phyloP scores from a whole-genome alignment of 2,329 filamentous ascomycete species.

The Fusarium subtropicale region DNA sequence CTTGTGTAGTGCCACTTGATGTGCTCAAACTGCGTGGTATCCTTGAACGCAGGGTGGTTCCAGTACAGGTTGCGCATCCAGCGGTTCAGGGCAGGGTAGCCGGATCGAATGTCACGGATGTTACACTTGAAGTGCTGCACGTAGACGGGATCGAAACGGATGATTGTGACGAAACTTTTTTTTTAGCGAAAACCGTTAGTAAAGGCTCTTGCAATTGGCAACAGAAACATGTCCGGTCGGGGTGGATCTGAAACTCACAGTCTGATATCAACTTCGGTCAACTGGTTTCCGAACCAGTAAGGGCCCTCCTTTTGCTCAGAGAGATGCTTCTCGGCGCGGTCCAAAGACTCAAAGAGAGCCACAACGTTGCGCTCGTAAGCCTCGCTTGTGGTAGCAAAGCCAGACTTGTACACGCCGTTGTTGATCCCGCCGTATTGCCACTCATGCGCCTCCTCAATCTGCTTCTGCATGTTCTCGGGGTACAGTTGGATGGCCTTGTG shows the following conservation, averaged over 20 bases:
- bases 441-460: constrained; percentile 81
- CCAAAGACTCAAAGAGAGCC: constrained; percentile 79
- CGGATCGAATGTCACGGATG: constrained; percentile 83
- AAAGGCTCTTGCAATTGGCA: not conserved
- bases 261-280: constrained; percentile 87
- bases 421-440: constrained; percentile 85
- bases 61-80: constrained; percentile 91
- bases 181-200: constrained; percentile 17
- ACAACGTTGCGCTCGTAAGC: constrained; percentile 82
- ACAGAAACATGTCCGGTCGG: not conserved
- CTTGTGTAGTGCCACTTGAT: constrained; percentile 83
- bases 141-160: constrained; percentile 82
- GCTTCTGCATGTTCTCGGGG: constrained; percentile 68
- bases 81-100: constrained; percentile 82
- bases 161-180: constrained; percentile 72
- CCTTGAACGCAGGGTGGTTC: constrained; percentile 79
- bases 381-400: constrained; percentile 85
- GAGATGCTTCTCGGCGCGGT: constrained; percentile 80
- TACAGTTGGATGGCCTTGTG: constrained; percentile 74
- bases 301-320: constrained; percentile 61
- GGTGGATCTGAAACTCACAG: constrained; percentile 59
- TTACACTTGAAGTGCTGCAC: constrained; percentile 93
- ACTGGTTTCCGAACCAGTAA: constrained; percentile 77
- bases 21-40: constrained; percentile 92
- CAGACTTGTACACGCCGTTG: constrained; percentile 79